Evolutionary conservation across 2,329 filamentous ascomycete species (phyloP), one percentile per base, ranked within the genome.

Genomic region (Phaeosphaeriaceae sp.): DNA sequence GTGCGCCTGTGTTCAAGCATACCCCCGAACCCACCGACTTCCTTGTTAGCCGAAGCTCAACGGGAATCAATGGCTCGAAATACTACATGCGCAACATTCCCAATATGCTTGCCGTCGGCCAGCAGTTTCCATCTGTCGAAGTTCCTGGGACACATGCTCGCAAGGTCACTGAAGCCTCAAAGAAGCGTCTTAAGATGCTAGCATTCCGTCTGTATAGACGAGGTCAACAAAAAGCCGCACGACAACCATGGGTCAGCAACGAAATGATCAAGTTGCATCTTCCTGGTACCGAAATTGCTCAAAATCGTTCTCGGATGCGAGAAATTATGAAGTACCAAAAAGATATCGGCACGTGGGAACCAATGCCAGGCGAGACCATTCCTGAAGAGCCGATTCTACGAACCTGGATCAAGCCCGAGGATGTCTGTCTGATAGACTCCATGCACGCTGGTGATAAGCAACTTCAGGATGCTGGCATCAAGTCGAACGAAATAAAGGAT

Each of bases 381-480:
- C 90, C 92, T 11, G 91, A 96, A 51, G 89, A 93, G 66, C 83
- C 88, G 18, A 84, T 84, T 2, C 87, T 97, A 53, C 87, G 93
- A 33, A 81, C 85, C 18, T 92, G 95, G 87, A 92, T 99, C 60
- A 93, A 92, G 58, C 93, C 94, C 0, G 94, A 99, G 73, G 93
- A 97, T 66, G 90, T 97, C 1, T 97, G 92, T 72, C 76, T 97
- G 36, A 85, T 97, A 23, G 93, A 99, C 69, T 90, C 93, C 0
- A 99, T 97, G 93, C 92, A 97, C 72, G 88, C 97, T 32, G 94
- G 94, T 36, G 87, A 91, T 56, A 92, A 95, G 68, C 89, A 96
- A 71, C 84, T 99, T 23, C 86, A 89, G 56, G 94, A 97, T 72
- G 90, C 94, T 16, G 94, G 94, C 8, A 96, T 93, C 70, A 89